Evolutionary conservation across 2,329 filamentous ascomycete species (phyloP).

Genomic region (Cladosporium sp.): DNA sequence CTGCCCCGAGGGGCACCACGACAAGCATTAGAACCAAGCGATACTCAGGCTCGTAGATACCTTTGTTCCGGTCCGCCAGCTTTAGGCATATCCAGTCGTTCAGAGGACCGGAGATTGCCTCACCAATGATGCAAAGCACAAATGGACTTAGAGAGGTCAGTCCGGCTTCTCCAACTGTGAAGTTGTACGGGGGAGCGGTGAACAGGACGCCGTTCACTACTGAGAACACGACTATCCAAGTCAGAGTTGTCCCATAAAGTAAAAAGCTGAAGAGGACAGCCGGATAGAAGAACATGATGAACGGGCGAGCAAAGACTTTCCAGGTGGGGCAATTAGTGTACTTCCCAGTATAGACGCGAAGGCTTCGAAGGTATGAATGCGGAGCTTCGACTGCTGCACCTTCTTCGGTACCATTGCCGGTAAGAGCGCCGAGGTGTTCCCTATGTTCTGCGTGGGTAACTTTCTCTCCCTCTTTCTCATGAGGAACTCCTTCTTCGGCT

Average conservation of each 20-base stretch:
- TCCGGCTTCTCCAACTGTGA: slow-evolving; percentile 45
- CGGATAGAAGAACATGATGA: slow-evolving; percentile 36
- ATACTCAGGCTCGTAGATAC: slow-evolving; percentile 32
- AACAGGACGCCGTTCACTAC: slow-evolving; percentile 45
- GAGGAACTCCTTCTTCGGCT: too few relatives aligned
- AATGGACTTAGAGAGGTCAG: slow-evolving; percentile 49
- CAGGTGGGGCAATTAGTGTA: slow-evolving; percentile 31
- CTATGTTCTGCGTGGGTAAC: too few relatives aligned
- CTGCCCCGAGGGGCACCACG: slow-evolving; percentile 39
- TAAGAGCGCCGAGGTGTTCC: slow-evolving; percentile 8
- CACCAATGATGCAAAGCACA: slow-evolving; percentile 45
- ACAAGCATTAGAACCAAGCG: slow-evolving; percentile 36
- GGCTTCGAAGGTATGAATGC: slow-evolving; percentile 26
- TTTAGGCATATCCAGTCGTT: slow-evolving; percentile 41
- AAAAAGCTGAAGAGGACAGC: slow-evolving; percentile 37
- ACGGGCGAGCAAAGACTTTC: slow-evolving; percentile 34
- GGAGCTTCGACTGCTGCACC: slow-evolving; percentile 19
- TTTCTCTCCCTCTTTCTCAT: too few relatives aligned
- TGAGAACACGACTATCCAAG: slow-evolving; percentile 43
- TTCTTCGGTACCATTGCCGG: slow-evolving; percentile 16
- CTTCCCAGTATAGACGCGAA: slow-evolving; percentile 30
- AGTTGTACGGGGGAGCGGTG: slow-evolving; percentile 37
- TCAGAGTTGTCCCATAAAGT: slow-evolving; percentile 41
- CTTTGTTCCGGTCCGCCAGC: slow-evolving; percentile 28
- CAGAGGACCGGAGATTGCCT: slow-evolving; percentile 42